Conservation (phyloP, 2,329 filamentous ascomycete species). For the Zymoseptoria passerinii region DNA sequence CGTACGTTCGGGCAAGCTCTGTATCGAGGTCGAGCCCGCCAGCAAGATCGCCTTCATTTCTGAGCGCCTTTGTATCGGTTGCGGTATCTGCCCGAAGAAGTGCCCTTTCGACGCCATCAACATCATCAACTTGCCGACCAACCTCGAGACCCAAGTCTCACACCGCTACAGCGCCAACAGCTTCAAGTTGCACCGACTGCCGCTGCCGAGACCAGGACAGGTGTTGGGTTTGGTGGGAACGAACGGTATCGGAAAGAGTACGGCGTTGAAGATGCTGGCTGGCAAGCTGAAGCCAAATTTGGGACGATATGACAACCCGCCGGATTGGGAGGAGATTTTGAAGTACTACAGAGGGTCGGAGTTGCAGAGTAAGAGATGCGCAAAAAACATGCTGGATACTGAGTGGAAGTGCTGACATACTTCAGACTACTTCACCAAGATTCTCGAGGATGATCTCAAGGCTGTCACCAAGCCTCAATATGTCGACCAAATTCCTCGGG, state of each 20-base stretch:
- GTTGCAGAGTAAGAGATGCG: constrained; percentile 67
- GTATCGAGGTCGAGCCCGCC: constrained; percentile 82
- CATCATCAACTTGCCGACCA: constrained; percentile 99
- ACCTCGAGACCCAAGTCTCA: constrained; percentile 95
- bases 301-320: constrained; percentile 89
- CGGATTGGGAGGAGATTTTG: constrained; percentile 98
- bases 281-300: constrained; percentile 98
- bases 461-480: constrained; percentile 99
- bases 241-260: constrained; percentile 99
- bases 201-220: constrained; percentile 90
- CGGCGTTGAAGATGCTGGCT: constrained; percentile 96
- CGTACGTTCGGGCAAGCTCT: constrained; percentile 92
- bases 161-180: constrained; percentile 99
- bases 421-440: constrained; percentile 94
- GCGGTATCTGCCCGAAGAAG: constrained; percentile 99
- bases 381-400: constrained; percentile 6
- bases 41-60: constrained; percentile 98
- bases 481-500: constrained; percentile 94
- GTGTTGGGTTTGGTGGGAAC: constrained; percentile 95
- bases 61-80: constrained; percentile 91
- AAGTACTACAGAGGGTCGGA: constrained; percentile 98
- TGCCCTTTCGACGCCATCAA: constrained; percentile 98
- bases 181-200: constrained; percentile 96
- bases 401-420: constrained; percentile 13
- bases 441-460: constrained; percentile 93